phyloP scores from a whole-genome alignment of 495 filamentous ascomycete genomes.

The Aspergillus olivimuriae region DNA sequence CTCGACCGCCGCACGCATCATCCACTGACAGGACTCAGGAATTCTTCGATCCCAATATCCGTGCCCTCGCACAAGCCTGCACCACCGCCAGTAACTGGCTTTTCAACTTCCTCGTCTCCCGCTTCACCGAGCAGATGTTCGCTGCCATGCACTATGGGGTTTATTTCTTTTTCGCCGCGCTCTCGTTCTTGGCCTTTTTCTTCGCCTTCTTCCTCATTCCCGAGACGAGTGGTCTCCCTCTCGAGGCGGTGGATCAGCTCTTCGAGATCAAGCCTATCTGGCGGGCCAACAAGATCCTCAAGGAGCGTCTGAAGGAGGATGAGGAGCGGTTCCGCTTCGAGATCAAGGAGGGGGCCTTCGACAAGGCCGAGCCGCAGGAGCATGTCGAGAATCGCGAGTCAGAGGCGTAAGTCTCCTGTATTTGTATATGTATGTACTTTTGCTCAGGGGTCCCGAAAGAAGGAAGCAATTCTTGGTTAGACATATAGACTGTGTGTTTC shows the following conservation, averaged over 20 bases:
- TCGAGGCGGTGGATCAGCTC: slow-evolving; percentile 46
- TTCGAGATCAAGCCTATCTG: slow-evolving; percentile 51
- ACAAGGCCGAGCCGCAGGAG: slow-evolving; percentile 8
- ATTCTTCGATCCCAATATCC: slow-evolving; percentile 55
- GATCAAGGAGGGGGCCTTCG: slow-evolving; percentile 21
- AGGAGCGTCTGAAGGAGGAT: slow-evolving; percentile 26
- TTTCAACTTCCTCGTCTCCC: slow-evolving; percentile 66
- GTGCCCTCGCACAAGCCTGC: slow-evolving; percentile 60
- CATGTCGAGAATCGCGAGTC: slow-evolving; percentile 8
- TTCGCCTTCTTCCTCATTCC: slow-evolving; percentile 64
- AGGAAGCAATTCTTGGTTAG: no score
- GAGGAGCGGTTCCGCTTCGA: slow-evolving; percentile 32
- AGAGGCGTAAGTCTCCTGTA: not conserved
- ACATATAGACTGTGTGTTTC: no score
- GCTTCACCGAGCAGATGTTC: slow-evolving; percentile 74
- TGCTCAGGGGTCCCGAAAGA: no score
- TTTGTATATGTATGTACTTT: not conserved
- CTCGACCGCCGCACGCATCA: not conserved
- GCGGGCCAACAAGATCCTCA: slow-evolving; percentile 41
- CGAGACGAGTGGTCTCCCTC: slow-evolving; percentile 54
- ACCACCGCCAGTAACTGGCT: slow-evolving; percentile 69
- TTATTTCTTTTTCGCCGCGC: slow-evolving; percentile 69
- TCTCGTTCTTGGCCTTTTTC: slow-evolving; percentile 58
- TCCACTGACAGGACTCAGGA: slow-evolving; percentile 29
- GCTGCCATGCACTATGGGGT: slow-evolving; percentile 60